phyloP scores from a whole-genome alignment of 139 green algal species.

The Picochlorum sp. region DNA sequence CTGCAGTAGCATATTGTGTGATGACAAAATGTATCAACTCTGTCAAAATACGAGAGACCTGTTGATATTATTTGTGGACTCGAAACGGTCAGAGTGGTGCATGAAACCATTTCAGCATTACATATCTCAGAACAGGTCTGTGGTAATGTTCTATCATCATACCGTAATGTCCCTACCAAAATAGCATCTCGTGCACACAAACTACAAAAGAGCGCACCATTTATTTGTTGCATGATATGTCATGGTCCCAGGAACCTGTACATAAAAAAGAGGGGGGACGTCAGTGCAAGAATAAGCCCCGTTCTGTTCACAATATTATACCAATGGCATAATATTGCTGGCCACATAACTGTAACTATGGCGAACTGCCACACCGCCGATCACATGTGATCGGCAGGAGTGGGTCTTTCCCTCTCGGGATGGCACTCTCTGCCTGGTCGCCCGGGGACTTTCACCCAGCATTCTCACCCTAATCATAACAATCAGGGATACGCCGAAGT shows the following conservation, averaged over 20 bases:
- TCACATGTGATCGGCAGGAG: slow-evolving; percentile 3
- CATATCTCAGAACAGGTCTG: slow-evolving; percentile 46
- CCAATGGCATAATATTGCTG: slow-evolving; percentile 38
- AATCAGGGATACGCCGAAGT: slow-evolving; percentile 43
- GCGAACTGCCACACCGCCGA: slow-evolving; percentile 75
- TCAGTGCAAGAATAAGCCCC: slow-evolving; percentile 98
- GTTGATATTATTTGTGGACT: background rate
- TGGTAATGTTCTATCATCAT: slow-evolving; percentile 36
- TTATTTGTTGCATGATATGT: background rate
- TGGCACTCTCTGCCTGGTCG: slow-evolving; percentile 93
- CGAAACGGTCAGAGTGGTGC: slow-evolving; percentile 36
- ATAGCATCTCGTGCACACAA: background rate
- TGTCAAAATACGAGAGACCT: background rate
- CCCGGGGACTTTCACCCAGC: slow-evolving; percentile 98
- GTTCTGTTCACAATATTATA: slow-evolving; percentile 80
- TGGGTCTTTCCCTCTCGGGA: slow-evolving; percentile 77
- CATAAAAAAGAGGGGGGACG: slow-evolving; percentile 29
- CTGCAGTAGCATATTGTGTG: too few relatives aligned
- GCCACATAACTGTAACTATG: slow-evolving; percentile 97
- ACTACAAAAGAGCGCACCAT: background rate
- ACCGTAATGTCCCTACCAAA: background rate
- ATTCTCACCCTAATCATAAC: slow-evolving; percentile 3
- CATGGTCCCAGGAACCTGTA: background rate
- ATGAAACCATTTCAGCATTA: slow-evolving; percentile 19
- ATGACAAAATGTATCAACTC: background rate